A percentile compares a stretch with the other conserved stretches of the same genome.
Conservation (phyloP, 2,329 filamentous ascomycete species). For the Beauveria asiatica region DNA sequence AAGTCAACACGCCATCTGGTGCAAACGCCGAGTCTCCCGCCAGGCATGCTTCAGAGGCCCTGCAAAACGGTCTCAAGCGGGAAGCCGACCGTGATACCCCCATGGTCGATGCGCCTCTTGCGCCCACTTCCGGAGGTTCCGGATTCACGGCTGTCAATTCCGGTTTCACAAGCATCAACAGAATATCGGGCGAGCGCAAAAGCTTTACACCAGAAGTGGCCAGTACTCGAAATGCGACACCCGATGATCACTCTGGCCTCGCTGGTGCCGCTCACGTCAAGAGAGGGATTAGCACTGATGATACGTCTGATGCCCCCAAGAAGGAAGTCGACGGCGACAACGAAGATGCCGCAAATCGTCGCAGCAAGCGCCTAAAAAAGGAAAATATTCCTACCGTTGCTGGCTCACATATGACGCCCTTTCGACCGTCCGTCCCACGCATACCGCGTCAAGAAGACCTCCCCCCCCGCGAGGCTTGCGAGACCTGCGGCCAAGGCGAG, state of each 20-base stretch:
- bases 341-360: conserved; percentile 57
- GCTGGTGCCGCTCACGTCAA: conserved; percentile 59
- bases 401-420: conserved; percentile 93
- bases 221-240: conserved; percentile 51
- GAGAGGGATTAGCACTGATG: conserved; percentile 61
- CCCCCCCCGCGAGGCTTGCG: conserved; percentile 60
- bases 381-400: conserved; percentile 74
- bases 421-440: conserved; percentile 70
- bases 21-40: conserved; percentile 60
- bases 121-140: conserved; percentile 39
- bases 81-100: conserved; percentile 40
- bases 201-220: conserved; percentile 57
- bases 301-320: conserved; percentile 35
- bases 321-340: conserved; percentile 47
- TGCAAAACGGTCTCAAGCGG: conserved; percentile 39
- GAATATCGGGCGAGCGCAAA: conserved; percentile 38
- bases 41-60: conserved; percentile 42
- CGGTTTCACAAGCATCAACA: conserved; percentile 63
- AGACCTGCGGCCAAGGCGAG: conserved; percentile 74
- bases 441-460: conserved; percentile 46
- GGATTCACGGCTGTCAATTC: conserved; percentile 36
- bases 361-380: conserved; percentile 90
- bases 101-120: conserved; percentile 37
- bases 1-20: conserved; percentile 49
- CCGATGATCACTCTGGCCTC: conserved; percentile 40